Conservation (phyloP, 805 yeast genomes). For the Saccharomyces mikatae region DNA sequence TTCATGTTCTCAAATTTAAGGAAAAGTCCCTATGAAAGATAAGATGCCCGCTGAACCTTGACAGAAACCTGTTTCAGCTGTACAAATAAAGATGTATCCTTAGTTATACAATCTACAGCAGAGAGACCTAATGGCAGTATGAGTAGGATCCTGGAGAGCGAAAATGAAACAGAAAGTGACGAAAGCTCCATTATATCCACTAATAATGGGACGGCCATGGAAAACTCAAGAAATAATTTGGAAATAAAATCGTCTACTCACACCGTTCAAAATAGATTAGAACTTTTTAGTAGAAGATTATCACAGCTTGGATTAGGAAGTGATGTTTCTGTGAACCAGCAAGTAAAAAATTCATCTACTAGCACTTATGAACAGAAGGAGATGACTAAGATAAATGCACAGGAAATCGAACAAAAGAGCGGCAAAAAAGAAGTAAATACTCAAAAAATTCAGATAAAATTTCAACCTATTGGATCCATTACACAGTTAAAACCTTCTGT, state of each 20-base stretch:
- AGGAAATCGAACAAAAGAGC: not conserved
- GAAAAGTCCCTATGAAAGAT: not conserved
- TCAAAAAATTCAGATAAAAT: constrained; percentile 20
- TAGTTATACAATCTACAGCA: not conserved
- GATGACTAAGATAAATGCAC: not conserved
- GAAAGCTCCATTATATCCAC: not conserved
- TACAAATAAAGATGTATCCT: not conserved
- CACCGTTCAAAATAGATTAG: constrained; percentile 18
- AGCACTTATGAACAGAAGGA: not conserved
- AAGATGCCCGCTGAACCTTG: not conserved
- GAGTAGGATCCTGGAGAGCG: constrained; percentile 28
- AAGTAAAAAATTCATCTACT: not conserved
- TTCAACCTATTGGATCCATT: constrained; percentile 28
- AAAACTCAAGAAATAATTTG: not conserved
- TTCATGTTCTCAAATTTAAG: not conserved
- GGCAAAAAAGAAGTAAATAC: not conserved
- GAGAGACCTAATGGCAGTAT: constrained; percentile 5
- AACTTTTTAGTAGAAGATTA: constrained; percentile 21
- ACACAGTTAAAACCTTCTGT: constrained; percentile 20
- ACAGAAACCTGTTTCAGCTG: not conserved
- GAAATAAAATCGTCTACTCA: not conserved
- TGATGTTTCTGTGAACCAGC: constrained; percentile 4
- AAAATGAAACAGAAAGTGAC: constrained; percentile 16
- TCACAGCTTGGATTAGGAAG: constrained; percentile 21
- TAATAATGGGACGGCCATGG: not conserved